phyloP scores from a whole-genome alignment of 306 rosid genomes.

The Dryas octopetala region DNA sequence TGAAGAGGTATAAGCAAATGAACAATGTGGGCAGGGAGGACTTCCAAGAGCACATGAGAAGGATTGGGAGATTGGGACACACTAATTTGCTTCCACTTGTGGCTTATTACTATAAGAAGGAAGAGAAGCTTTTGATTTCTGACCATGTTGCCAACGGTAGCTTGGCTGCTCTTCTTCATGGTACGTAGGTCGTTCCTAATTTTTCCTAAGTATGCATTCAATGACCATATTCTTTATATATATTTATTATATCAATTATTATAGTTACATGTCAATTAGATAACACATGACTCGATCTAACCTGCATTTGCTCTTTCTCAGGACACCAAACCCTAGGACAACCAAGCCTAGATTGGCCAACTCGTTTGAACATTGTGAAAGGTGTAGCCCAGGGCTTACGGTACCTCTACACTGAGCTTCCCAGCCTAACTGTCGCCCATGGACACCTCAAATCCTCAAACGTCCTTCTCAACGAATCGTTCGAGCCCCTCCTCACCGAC shows the following conservation, averaged over 20 bases:
- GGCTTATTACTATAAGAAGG: slow-evolving; percentile 83
- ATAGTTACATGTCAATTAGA: too few species aligned
- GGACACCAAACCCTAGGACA: slow-evolving; percentile 57
- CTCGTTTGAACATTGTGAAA: slow-evolving; percentile 67
- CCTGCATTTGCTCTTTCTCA: slow-evolving; percentile 26
- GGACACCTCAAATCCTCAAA: slow-evolving; percentile 91
- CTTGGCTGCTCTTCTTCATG: slow-evolving; percentile 77
- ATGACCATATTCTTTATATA: not conserved
- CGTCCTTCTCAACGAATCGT: slow-evolving; percentile 56
- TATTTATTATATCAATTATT: too few species aligned
- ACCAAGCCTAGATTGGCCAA: slow-evolving; percentile 74
- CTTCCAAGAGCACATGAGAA: slow-evolving; percentile 82
- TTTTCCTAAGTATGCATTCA: not conserved
- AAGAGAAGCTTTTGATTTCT: slow-evolving; percentile 80
- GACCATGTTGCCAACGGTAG: slow-evolving; percentile 58
- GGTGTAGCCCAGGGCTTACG: slow-evolving; percentile 75
- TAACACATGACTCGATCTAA: too few species aligned
- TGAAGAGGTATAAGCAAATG: slow-evolving; percentile 89
- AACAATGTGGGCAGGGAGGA: slow-evolving; percentile 82
- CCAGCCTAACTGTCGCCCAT: slow-evolving; percentile 67
- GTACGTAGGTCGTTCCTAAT: slow-evolving; percentile 26
- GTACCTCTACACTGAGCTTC: slow-evolving; percentile 66
- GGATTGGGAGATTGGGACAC: slow-evolving; percentile 68
- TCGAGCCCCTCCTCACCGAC: slow-evolving; percentile 74
- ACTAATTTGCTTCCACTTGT: slow-evolving; percentile 80